Evolutionary conservation across 768 basidiomycete genomes (phyloP).

Genomic region (Lactarius akahatsu): DNA sequence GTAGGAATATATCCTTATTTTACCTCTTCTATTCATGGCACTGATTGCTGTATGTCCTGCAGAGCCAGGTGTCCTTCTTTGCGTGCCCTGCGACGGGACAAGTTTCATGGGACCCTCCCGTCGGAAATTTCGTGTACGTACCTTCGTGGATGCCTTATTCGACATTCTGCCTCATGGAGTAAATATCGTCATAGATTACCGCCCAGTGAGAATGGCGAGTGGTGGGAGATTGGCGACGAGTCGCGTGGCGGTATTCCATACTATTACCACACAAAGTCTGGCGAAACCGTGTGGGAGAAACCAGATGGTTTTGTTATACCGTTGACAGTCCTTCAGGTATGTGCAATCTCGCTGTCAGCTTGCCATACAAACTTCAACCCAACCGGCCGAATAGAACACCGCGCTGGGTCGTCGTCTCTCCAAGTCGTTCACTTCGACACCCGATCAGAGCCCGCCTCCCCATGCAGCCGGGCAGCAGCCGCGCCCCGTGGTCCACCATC

Average conservation of each 20-base stretch:
- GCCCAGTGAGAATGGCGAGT: slow-evolving; percentile 81
- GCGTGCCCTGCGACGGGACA: slow-evolving; percentile 92
- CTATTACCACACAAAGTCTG: slow-evolving; percentile 92
- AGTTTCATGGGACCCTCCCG: slow-evolving; percentile 91
- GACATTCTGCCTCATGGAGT: slow-evolving; percentile 18
- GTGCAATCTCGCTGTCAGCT: slow-evolving; percentile 16
- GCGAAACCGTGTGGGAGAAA: slow-evolving; percentile 91
- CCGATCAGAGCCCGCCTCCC: slow-evolving; percentile 27
- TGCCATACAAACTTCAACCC: slow-evolving; percentile 17
- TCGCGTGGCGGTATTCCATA: slow-evolving; percentile 81
- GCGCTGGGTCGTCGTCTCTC: slow-evolving; percentile 71
- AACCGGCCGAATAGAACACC: slow-evolving; percentile 52
- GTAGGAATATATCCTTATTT: slow-evolving; percentile 43
- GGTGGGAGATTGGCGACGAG: slow-evolving; percentile 94
- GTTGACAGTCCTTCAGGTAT: slow-evolving; percentile 80
- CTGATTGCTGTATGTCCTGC: slow-evolving; percentile 41
- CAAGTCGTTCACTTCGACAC: slow-evolving; percentile 30
- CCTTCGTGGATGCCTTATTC: slow-evolving; percentile 26
- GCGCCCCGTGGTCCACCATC: slow-evolving; percentile 9
- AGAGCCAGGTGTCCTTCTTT: slow-evolving; percentile 68
- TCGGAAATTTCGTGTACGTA: slow-evolving; percentile 82
- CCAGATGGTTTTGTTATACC: slow-evolving; percentile 90
- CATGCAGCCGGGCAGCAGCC: slow-evolving; percentile 9
- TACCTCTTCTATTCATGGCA: slow-evolving; percentile 15
- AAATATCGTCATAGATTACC: slow-evolving; percentile 56